phyloP scores from a whole-genome alignment of 2,329 filamentous ascomycete species.

The Ophiostoma himal-ulmi region DNA sequence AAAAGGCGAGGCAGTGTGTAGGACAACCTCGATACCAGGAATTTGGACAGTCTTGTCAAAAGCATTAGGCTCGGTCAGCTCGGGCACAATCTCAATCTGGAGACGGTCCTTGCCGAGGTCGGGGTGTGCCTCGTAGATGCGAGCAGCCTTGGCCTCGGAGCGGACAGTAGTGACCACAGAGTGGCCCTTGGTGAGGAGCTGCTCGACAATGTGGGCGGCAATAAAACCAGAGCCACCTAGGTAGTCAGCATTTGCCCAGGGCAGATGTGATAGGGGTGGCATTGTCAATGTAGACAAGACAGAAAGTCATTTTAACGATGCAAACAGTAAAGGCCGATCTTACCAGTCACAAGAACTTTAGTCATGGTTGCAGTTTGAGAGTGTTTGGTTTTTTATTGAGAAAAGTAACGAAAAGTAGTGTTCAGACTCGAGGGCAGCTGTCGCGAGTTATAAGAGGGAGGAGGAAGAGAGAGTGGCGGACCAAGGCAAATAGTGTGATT shows the following conservation, averaged over 20 bases:
- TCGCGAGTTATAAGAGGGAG: background rate
- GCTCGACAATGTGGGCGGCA: conserved; percentile 49
- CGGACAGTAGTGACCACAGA: conserved; percentile 53
- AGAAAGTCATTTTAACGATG: background rate
- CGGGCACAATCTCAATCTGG: conserved; percentile 59
- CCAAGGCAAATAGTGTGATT: background rate
- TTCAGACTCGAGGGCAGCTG: background rate
- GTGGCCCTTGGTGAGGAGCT: conserved; percentile 47
- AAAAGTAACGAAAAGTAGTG: background rate
- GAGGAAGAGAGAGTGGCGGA: background rate
- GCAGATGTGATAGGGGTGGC: background rate
- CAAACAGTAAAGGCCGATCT: background rate
- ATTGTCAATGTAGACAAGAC: background rate
- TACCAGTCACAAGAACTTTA: conserved; percentile 44
- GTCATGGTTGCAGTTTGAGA: conserved; percentile 35
- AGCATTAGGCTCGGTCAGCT: conserved; percentile 67
- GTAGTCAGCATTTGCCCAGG: background rate
- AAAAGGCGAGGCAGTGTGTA: conserved; percentile 58
- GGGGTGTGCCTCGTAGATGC: conserved; percentile 46
- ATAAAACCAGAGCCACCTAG: conserved; percentile 49
- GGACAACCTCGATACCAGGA: conserved; percentile 48
- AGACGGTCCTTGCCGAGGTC: conserved; percentile 40
- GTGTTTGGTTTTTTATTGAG: background rate
- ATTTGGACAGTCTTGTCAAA: conserved; percentile 60
- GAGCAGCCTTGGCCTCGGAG: conserved; percentile 47